Evolutionary conservation across 2,329 filamentous ascomycete genomes (phyloP), one percentile per base, ranked within the genome.

Genomic region (Emmonsia crescens): DNA sequence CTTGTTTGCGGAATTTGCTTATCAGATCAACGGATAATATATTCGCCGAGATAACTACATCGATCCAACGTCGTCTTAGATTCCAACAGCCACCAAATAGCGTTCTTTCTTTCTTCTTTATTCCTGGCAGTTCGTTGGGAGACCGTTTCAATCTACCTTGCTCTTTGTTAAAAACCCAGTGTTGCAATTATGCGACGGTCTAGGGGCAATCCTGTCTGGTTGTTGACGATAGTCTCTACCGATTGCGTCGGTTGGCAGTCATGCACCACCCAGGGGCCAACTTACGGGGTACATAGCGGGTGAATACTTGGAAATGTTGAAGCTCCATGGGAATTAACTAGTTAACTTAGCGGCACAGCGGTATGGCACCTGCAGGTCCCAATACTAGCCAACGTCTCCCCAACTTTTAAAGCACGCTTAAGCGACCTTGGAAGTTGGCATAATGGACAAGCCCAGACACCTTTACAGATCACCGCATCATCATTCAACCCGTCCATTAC

Each of bases 1-100:
- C 2, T 21, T 27, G 59, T 55, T 60, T 60, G 59, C 44, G 33
- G 12, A 16, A 29, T 21, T 16, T 33, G 29, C 14, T 36, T 54
- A 48, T 40, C 54, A 40, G 54, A 24, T 57, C 4, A 6, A 0
- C 40, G 57, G 40, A 48, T 59, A 31, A 59, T 59, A 14, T 46
- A 59, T 59, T 48, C 14, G 16, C 57, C 57, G 57, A 33, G 40
- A 48, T 48, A 59, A 38, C 42, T n/a, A 56, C 54, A 8, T 31
- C 10, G n/a, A 59, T 27, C 42, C 44, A 51, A 59, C 48, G 3
- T 29, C 38, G 16, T 5, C 36, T 6, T n/a, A 48, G 10, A 24
- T 51, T 44, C 38, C 54, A 57, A 42, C 36, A 24, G 8, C 19
- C 51, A n/a, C 48, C 16, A 36, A 29, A 42, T 29, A 42, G 12